Evolutionary conservation across 768 basidiomycete genomes (phyloP).

Genomic region (Dendrothele bispora): DNA sequence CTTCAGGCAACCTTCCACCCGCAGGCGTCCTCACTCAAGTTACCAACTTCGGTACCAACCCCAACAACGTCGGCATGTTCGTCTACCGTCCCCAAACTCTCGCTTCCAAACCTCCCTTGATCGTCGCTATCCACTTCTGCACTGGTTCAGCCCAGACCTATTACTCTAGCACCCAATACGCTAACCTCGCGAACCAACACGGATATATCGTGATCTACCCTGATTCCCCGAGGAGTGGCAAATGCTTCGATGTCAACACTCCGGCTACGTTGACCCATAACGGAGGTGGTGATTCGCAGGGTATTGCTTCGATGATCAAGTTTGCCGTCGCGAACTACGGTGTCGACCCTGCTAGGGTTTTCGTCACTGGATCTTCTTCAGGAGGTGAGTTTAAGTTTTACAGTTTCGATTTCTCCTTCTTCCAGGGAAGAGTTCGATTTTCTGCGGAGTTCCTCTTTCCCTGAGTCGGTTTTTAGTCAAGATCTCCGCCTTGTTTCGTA

Average conservation of each 20-base stretch:
- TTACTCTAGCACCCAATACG: conserved; percentile 48
- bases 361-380: conserved; percentile 50
- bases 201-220: conserved; percentile 55
- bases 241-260: conserved; percentile 56
- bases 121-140: conserved; percentile 57
- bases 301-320: conserved; percentile 45
- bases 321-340: conserved; percentile 49
- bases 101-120: conserved; percentile 39
- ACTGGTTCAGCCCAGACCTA: conserved; percentile 50
- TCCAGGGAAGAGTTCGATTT: not conserved
- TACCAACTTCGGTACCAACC: conserved; percentile 49
- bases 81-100: conserved; percentile 42
- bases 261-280: conserved; percentile 53
- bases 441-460: no score
- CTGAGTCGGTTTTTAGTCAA: no score
- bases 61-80: conserved; percentile 50
- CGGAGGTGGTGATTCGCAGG: conserved; percentile 54
- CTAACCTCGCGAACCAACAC: conserved; percentile 46
- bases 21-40: conserved; percentile 5
- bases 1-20: no score
- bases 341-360: conserved; percentile 48
- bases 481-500: no score
- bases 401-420: not conserved
- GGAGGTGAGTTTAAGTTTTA: conserved; percentile 30
- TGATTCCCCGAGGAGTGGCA: conserved; percentile 39